Base-by-base conservation (phyloP, 495 filamentous ascomycete genomes). In the Emericellopsis terricola region DNA sequence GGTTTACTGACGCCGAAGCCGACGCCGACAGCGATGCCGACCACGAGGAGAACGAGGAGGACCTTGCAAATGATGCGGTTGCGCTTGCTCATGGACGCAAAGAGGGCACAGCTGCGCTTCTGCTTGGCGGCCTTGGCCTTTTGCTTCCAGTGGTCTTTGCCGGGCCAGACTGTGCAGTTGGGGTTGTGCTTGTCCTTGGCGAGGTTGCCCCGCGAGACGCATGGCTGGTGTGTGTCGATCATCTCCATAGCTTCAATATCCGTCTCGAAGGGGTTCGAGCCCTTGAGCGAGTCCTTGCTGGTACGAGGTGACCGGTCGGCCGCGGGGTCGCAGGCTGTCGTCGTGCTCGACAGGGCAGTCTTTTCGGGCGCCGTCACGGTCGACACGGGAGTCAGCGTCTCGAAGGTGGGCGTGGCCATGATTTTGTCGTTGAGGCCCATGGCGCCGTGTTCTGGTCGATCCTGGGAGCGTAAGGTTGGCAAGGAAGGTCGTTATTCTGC, bases 1-100 rank as follows among this genome's bases (percentile, higher is more conserved):
- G 59, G 54, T 42, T 63, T 66, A 52, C 62, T 66, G 42, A 66
- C 49, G 31, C 62, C 60, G 30, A 64, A 47, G 19, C 62, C 60
- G 6, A 66, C 56, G 27, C 46, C 59, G 14, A 66, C 53, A 10
- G 59, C 62, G 33, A 60, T 47, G 32, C 57, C 60, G 37, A 65
- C 39, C 26, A 68, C 47, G 10, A 64, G 41, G 19, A 65, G 23
- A 18, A 50, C 51, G 35, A 64, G 52, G 31, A 53, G 42, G 26
- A 60, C 42, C 44, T 59, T 57, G 42, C 45, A 42, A n/a, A 60
- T 46, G 36, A 65, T 53, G 13, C 57, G 51, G 38, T 56, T 63
- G 37, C 59, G 59, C 34, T 60, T 55, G 57, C 58, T 62, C 10
- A 64, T 39, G 16, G 44, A 41, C 15, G 56, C 55, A 36, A 66